Conservation (phyloP, 352 stramenopile species). For the Phytophthora pseudosyringae region DNA sequence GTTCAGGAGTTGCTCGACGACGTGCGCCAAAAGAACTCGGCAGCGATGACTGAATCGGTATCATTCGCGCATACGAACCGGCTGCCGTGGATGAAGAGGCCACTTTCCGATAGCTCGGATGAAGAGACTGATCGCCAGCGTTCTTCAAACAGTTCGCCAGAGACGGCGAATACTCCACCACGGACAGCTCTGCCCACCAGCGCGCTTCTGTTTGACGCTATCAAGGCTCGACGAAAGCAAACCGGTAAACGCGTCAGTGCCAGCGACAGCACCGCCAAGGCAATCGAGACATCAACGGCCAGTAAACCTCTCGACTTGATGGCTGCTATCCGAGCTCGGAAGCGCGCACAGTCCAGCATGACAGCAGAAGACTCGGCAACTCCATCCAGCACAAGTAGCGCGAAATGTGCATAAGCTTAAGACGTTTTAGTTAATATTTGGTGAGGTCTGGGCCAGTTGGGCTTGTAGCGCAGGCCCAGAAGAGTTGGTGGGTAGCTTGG, state of each 20-base stretch:
- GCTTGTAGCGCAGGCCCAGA: neutral
- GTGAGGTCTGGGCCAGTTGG: neutral
- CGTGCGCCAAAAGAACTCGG: slow-evolving; percentile 46
- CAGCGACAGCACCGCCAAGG: slow-evolving; percentile 8
- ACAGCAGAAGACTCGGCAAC: neutral
- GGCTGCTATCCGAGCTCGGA: slow-evolving; percentile 68
- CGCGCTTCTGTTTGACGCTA: slow-evolving; percentile 54
- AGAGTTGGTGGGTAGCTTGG: neutral
- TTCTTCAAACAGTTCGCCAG: neutral
- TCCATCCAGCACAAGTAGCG: neutral
- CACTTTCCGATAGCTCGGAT: neutral
- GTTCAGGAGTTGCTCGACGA: slow-evolving; percentile 52
- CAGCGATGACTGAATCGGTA: slow-evolving; percentile 3
- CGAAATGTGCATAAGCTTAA: slow-evolving; percentile 11
- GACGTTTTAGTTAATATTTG: slow-evolving; percentile 5
- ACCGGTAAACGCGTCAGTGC: slow-evolving; percentile 2
- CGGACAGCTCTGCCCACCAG: slow-evolving; percentile 32
- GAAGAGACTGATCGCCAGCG: neutral
- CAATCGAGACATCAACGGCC: neutral
- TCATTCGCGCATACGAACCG: slow-evolving; percentile 19
- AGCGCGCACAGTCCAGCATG: slow-evolving; percentile 25
- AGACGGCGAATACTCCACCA: neutral
- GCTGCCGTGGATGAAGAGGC: slow-evolving; percentile 42
- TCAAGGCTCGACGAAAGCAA: slow-evolving; percentile 49
- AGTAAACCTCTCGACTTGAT: slow-evolving; percentile 54